Percentiles rank a stretch among this genome's conserved stretches.
Evolutionary conservation across 2,329 filamentous ascomycete species (phyloP).

Genomic region (Neofusicoccum umdonicola): DNA sequence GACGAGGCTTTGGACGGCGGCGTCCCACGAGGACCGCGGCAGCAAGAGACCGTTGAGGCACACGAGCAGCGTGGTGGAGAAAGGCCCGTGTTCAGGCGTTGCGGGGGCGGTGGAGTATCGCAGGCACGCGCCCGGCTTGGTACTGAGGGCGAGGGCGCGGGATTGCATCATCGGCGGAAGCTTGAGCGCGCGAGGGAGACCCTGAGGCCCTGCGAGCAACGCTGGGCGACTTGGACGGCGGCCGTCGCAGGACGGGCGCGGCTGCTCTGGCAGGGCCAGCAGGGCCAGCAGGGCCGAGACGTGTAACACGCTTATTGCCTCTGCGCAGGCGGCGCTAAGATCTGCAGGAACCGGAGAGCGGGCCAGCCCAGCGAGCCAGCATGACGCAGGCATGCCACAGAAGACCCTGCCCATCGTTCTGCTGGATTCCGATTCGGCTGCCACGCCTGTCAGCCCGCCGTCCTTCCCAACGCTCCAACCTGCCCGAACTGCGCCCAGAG

Average conservation of each 20-base stretch:
- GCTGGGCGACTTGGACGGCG: neutral
- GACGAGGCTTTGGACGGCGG: conserved; percentile 31
- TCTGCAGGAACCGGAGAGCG: no score
- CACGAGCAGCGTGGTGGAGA: conserved; percentile 39
- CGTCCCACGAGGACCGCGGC: conserved; percentile 40
- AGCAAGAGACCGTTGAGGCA: conserved; percentile 47
- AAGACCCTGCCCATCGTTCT: neutral
- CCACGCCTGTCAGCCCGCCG: neutral
- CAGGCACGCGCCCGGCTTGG: conserved; percentile 23
- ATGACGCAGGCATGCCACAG: no score
- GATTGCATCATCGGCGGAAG: neutral
- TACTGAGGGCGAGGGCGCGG: conserved; percentile 27
- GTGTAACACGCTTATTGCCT: no score
- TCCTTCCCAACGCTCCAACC: neutral
- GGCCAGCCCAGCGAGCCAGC: no score
- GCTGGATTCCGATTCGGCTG: neutral
- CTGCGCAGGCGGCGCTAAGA: no score
- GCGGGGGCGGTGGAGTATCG: conserved; percentile 9
- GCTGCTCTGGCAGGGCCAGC: no score
- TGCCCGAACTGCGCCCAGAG: neutral
- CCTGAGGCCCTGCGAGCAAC: neutral
- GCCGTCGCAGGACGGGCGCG: neutral
- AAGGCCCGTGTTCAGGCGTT: conserved; percentile 22
- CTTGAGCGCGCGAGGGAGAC: neutral
- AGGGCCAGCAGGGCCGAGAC: no score